These are phyloP conservation scores for Ophiostoma sp. DNA, from an alignment of 2,329 filamentous ascomycete genomes.

Conservation along the genomic window DNA sequence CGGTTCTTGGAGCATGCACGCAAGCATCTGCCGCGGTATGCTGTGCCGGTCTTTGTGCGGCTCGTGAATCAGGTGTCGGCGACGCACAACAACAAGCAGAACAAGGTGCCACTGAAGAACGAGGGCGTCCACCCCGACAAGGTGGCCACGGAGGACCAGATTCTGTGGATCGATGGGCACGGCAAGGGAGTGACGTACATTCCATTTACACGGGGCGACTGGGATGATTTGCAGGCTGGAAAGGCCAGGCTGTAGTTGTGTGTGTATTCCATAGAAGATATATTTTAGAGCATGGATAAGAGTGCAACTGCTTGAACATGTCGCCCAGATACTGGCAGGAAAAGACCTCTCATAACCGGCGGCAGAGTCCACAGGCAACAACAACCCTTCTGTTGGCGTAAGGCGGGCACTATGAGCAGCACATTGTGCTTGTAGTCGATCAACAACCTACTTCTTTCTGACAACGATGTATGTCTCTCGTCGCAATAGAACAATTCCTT, in stretches of 20 bases:
- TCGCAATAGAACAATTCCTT: background rate
- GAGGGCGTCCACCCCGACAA: constrained; percentile 59
- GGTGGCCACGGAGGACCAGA: constrained; percentile 38
- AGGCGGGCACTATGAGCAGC: background rate
- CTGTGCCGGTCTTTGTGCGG: constrained; percentile 68
- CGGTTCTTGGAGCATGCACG: constrained; percentile 55
- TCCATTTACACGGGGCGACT: constrained; percentile 54
- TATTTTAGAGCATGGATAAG: background rate
- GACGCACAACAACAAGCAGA: constrained; percentile 75
- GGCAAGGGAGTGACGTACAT: constrained; percentile 53
- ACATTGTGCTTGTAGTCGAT: background rate
- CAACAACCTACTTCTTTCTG: background rate
- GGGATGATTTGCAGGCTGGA: constrained; percentile 40
- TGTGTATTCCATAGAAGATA: background rate
- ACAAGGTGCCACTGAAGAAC: constrained; percentile 64
- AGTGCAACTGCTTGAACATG: background rate
- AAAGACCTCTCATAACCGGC: no score
- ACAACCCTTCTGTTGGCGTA: background rate
- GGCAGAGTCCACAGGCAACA: background rate
- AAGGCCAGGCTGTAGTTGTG: constrained; percentile 31
- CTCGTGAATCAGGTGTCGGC: constrained; percentile 54
- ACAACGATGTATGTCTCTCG: background rate
- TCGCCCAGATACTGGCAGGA: background rate
- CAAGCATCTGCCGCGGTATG: constrained; percentile 62
- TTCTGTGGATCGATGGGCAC: constrained; percentile 55